Base-by-base conservation (phyloP, 371 early-diverging fungal genomes). In the Catenaria anguillulae region DNA sequence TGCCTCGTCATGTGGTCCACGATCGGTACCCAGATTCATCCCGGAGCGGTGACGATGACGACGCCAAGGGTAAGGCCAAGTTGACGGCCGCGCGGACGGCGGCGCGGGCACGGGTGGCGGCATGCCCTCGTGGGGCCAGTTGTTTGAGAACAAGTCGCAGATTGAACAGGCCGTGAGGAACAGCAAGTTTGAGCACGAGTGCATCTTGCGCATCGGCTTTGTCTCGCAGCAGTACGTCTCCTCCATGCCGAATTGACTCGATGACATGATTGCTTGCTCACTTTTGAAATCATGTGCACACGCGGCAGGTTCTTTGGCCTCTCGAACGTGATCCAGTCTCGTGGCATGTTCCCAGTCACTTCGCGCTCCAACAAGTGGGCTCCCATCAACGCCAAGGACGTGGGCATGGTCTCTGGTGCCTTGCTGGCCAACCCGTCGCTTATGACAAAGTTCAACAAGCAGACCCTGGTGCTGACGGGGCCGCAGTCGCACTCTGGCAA, bases 351-450 rank as follows among this genome's bases (percentile, higher is more conserved):
- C 42, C 58, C 58, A 26, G 36, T 58, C 24, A 36, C 58, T 3
- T 26, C 58, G 29, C 13, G 15, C 24, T n/a, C n/a, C 15, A 36
- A 19, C 58, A 58, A 58, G 43, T 13, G 23, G 35, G 58, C 58
- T n/a, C 58, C 58, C 29, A 19, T 58, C 58, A 33, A 58, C 42
- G 40, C 31, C 42, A 36, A 42, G 40, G 58, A 58, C 58, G 12
- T 36, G 10, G 58, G 58, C 42, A 24, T 8, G 15, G 58, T 36
- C 17, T 12, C 34, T 13, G 58, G 36, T 19, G 15, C 8, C 21
- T 13, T 58, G 43, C 42, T 58, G n/a, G 36, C 36, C 58, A 36
- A 58, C 15, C 42, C 33, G 29, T 10, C 19, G 26, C 6, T 29
- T 0, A 29, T 40, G 17, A 21, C 15, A 34, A 58, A 58, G 58